Percentiles rank a stretch among this genome's conserved stretches.
phyloP scores from a whole-genome alignment of 331 rosid species.

The Ulmus americana region DNA sequence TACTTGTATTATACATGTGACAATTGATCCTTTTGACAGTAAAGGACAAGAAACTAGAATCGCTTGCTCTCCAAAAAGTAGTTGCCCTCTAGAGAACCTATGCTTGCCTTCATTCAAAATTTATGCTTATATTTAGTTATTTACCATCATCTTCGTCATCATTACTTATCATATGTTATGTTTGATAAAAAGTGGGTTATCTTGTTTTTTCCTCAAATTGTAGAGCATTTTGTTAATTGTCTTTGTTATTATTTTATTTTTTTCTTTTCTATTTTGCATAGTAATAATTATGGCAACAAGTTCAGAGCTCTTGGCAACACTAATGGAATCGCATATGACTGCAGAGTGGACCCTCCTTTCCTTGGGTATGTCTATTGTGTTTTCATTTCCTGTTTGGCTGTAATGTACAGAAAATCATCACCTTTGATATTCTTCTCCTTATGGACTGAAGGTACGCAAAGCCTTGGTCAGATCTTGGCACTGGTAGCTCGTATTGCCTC shows the following conservation, averaged over 20 bases:
- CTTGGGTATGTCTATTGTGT: slow-evolving; percentile 57
- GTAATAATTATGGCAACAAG: slow-evolving; percentile 31
- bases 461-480: slow-evolving; percentile 78
- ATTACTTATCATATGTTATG: not conserved
- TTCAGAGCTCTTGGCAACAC: slow-evolving; percentile 38
- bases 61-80: no score
- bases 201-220: not conserved
- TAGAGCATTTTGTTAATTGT: not conserved
- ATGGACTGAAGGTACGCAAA: slow-evolving; percentile 59
- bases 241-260: slow-evolving; percentile 18
- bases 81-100: not conserved
- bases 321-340: slow-evolving; percentile 45
- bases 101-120: not conserved
- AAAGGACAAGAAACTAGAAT: no score
- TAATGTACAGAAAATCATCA: slow-evolving; percentile 4
- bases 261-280: slow-evolving; percentile 20
- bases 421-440: slow-evolving; percentile 18
- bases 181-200: not conserved
- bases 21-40: no score
- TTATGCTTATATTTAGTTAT: not conserved
- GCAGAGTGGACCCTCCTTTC: slow-evolving; percentile 79
- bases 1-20: no score
- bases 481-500: slow-evolving; percentile 67
- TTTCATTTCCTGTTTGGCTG: not conserved
- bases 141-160: not conserved